Evolutionary conservation across 2,329 filamentous ascomycete species (phyloP), one percentile per base, ranked within the genome.

Genomic region (Taxawa tesnikishii): DNA sequence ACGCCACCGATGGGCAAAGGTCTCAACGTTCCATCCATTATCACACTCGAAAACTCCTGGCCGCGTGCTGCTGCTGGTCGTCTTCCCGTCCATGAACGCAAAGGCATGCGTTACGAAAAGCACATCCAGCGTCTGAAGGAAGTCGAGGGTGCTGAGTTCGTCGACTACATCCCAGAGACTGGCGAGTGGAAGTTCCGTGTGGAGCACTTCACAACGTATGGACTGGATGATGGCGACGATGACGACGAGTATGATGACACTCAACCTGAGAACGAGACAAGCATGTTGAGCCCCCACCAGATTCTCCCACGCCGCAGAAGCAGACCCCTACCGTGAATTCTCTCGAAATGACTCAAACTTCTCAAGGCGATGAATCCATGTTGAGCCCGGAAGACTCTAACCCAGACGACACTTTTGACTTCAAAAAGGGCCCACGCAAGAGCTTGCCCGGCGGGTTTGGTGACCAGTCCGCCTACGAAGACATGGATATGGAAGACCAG

Each of bases 171-270:
- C 41, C 65, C 68, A 36, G 68, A 83, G 2, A 85, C 76, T 32
- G 90, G 88, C 32, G 71, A 82, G 28, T 98, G 92, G 92, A 73
- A 73, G 10, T 98, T 98, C 62, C 75, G 67, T 7, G 90, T 98
- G n/a, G 77, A 88, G 48, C 90, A 98, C 56, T 98, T 92, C 55
- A 96, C 88, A 1, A 94, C 85, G 1, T 98, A 98, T 51, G 87
- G 82, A 25, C 68, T 96, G 33, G 80, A 88, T 41, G 83, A 83
- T 25, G 60, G 60, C 26, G 62, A 68, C 17, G 68, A 82, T 25
- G 73, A 77, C 32, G 82, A 43, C 16, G 33, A 45, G 29, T n/a
- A n/a, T n/a, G 36, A 41, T 37, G 36, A 34, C 8, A 30, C 27
- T 9, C 29, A 37, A 3, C 32, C 29, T 15, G 27, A 15, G 12